Percentiles rank a stretch among this genome's conserved stretches.
Evolutionary conservation across 305 asterid genomes (phyloP).

Genomic region (Fraxinus nigra): DNA sequence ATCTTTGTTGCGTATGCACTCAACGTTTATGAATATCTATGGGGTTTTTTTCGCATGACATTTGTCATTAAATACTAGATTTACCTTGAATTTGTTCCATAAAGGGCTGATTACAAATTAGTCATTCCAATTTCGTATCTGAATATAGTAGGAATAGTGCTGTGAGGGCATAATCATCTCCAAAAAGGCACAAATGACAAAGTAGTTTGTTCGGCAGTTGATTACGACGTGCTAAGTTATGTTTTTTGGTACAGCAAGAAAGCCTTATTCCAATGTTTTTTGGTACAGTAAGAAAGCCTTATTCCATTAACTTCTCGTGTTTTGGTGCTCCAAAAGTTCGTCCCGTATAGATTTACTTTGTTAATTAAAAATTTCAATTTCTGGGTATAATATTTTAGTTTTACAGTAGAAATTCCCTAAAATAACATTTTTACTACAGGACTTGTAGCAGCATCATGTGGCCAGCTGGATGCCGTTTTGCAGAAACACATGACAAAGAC

Average conservation of each 20-base stretch:
- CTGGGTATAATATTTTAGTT: background rate
- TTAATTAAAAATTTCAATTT: background rate
- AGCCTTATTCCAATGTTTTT: background rate
- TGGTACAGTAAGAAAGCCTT: background rate
- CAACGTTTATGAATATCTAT: background rate
- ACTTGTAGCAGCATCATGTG: slow-evolving; percentile 73
- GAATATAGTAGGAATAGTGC: background rate
- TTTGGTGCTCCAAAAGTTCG: too few species aligned
- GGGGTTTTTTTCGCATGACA: background rate
- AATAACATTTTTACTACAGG: slow-evolving; percentile 44
- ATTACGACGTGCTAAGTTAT: background rate
- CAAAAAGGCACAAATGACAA: background rate
- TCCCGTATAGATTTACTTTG: background rate
- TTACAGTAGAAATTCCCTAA: background rate
- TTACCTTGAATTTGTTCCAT: background rate
- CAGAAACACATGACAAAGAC: slow-evolving; percentile 41
- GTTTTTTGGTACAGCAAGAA: background rate
- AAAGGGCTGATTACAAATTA: background rate
- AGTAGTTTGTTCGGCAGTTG: background rate
- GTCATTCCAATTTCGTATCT: background rate
- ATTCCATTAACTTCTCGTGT: background rate
- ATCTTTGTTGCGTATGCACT: background rate
- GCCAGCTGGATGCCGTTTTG: slow-evolving; percentile 60
- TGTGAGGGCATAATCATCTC: background rate
- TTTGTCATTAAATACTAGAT: background rate